phyloP scores from a whole-genome alignment of 345 rosid genomes.

The Eutrema japonicum region DNA sequence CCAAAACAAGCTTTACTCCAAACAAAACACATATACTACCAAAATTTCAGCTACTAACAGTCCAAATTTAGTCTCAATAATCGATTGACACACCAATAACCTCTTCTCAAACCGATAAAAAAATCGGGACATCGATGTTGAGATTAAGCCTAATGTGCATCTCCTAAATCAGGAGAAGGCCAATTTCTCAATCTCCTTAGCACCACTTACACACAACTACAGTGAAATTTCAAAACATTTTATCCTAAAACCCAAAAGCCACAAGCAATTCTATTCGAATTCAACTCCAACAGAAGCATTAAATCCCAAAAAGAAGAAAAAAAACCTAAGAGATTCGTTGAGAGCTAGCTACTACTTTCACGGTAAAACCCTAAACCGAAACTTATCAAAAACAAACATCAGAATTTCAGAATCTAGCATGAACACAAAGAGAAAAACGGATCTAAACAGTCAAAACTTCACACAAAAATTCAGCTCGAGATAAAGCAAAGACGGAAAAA shows the following conservation, averaged over 20 bases:
- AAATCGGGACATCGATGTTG: neutral
- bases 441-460: neutral
- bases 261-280: constrained; percentile 23
- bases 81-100: neutral
- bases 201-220: neutral
- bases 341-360: constrained; percentile 24
- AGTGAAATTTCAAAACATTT: neutral
- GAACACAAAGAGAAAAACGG: constrained; percentile 2
- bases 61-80: neutral
- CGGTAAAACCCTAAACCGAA: constrained; percentile 35
- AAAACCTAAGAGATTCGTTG: neutral
- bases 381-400: constrained; percentile 8
- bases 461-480: constrained; percentile 14
- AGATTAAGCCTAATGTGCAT: constrained; percentile 7
- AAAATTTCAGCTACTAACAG: neutral
- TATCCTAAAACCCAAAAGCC: neutral
- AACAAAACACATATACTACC: neutral
- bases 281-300: neutral
- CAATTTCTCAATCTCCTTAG: neutral
- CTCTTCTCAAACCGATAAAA: neutral
- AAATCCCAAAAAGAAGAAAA: neutral
- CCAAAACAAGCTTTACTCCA: neutral
- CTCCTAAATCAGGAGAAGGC: neutral
- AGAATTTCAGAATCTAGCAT: constrained; percentile 31
- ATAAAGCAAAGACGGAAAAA: neutral